These are phyloP conservation scores for Xylariomycetidae sp. DNA, from an alignment of 2,329 filamentous ascomycete genomes.

Conservation along the genomic window DNA sequence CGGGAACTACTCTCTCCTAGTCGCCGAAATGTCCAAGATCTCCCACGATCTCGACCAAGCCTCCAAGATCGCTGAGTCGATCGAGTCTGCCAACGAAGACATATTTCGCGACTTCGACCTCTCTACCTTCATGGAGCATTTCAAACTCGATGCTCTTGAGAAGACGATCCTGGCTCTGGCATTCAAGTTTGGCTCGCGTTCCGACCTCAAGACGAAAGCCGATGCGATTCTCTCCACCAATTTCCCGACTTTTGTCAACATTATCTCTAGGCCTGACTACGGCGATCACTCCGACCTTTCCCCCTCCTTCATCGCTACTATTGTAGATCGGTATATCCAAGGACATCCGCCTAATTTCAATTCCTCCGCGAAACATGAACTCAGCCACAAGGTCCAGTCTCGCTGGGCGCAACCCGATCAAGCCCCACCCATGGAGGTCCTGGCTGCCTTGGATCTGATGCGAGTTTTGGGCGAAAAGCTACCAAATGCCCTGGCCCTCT, in stretches of 20 bases:
- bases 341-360: slow-evolving; percentile 83
- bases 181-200: slow-evolving; percentile 75
- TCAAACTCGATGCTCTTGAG: slow-evolving; percentile 82
- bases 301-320: slow-evolving; percentile 65
- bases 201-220: slow-evolving; percentile 84
- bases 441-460: slow-evolving; percentile 64
- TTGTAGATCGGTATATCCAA: slow-evolving; percentile 81
- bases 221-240: slow-evolving; percentile 85
- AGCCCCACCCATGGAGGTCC: slow-evolving; percentile 62
- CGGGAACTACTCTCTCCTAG: slow-evolving; percentile 77
- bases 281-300: slow-evolving; percentile 61
- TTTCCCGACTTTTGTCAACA: slow-evolving; percentile 69
- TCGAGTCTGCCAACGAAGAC: slow-evolving; percentile 86
- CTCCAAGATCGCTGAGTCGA: slow-evolving; percentile 84
- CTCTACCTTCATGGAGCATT: slow-evolving; percentile 92
- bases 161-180: slow-evolving; percentile 85
- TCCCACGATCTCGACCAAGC: slow-evolving; percentile 75
- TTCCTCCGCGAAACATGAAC: slow-evolving; percentile 64
- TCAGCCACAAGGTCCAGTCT: slow-evolving; percentile 58
- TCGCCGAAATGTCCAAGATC: slow-evolving; percentile 81
- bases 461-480: slow-evolving; percentile 57
- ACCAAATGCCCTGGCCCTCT: slow-evolving; percentile 52
- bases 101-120: slow-evolving; percentile 95
- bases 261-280: slow-evolving; percentile 60
- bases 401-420: slow-evolving; percentile 62